phyloP scores from a whole-genome alignment of 176 grass and related monocot genomes.

The Juncus effusus region DNA sequence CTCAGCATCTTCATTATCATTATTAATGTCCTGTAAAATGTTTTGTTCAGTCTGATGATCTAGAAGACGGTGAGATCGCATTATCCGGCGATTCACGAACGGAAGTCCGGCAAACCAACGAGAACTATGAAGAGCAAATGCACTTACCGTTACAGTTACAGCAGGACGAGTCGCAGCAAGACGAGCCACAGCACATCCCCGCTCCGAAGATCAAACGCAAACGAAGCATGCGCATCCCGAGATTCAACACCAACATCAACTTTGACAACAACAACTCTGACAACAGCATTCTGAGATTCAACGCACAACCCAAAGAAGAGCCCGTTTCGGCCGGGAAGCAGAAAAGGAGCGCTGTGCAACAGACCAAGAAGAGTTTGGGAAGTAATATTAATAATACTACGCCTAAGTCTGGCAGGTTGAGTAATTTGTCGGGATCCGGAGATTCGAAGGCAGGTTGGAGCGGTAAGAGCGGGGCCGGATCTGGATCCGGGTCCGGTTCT shows the following conservation, averaged over 20 bases:
- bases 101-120: conserved; percentile 79
- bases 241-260: conserved; percentile 35
- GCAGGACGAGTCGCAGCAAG: conserved; percentile 13
- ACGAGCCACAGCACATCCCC: conserved; percentile 23
- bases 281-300: conserved; percentile 25
- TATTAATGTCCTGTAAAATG: conserved; percentile 19
- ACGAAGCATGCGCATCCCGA: conserved; percentile 75
- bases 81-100: conserved; percentile 83
- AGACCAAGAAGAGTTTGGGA: conserved; percentile 56
- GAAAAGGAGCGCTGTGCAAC: conserved; percentile 40
- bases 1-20: conserved; percentile 11
- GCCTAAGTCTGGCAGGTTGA: conserved; percentile 47
- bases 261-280: background rate
- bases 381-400: conserved; percentile 5
- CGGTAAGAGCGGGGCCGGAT: conserved; percentile 40
- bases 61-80: conserved; percentile 98
- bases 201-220: conserved; percentile 88
- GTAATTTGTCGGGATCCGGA: conserved; percentile 52
- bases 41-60: conserved; percentile 65
- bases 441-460: conserved; percentile 63
- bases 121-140: conserved; percentile 86
- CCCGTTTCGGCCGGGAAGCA: conserved; percentile 49
- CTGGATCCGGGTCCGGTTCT: conserved; percentile 30
- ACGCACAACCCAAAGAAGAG: conserved; percentile 32
- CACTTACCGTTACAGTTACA: conserved; percentile 30